Conservation (phyloP, 305 asterid genomes). For the Solanum chacoense region DNA sequence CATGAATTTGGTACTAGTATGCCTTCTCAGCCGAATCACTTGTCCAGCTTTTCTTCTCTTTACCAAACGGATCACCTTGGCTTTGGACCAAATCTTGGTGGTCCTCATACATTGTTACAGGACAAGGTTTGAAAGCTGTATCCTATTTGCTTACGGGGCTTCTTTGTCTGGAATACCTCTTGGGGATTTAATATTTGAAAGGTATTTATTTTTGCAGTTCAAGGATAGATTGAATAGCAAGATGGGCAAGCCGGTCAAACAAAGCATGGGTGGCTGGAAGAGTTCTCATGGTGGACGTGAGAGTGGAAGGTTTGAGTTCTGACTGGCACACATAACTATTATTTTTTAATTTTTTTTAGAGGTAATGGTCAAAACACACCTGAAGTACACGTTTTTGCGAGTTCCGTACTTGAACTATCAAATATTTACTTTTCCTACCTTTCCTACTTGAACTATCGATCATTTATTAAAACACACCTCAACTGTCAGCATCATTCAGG, state of each 20-base stretch:
- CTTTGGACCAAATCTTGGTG: conserved; percentile 17
- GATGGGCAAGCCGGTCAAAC: neutral
- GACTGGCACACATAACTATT: neutral
- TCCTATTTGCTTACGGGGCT: neutral
- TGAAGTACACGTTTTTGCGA: neutral
- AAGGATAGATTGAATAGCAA: neutral
- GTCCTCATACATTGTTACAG: conserved; percentile 11
- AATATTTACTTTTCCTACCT: neutral
- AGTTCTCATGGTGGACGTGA: neutral
- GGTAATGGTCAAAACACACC: neutral
- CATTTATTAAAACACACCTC: neutral
- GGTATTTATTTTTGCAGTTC: neutral
- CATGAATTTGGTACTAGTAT: conserved; percentile 9
- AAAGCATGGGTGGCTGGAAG: neutral
- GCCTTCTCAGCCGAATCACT: conserved; percentile 8
- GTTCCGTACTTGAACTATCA: neutral
- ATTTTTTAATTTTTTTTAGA: neutral
- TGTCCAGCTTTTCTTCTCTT: conserved; percentile 20
- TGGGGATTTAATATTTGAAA: neutral
- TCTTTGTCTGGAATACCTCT: neutral
- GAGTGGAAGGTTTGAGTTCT: neutral
- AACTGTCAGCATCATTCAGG: neutral
- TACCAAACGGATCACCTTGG: conserved; percentile 25
- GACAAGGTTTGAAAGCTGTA: conserved; percentile 13
- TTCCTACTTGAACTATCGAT: neutral